Evolutionary conservation across 2,329 filamentous ascomycete genomes (phyloP).

Genomic region (Davidsoniella eucalypti): DNA sequence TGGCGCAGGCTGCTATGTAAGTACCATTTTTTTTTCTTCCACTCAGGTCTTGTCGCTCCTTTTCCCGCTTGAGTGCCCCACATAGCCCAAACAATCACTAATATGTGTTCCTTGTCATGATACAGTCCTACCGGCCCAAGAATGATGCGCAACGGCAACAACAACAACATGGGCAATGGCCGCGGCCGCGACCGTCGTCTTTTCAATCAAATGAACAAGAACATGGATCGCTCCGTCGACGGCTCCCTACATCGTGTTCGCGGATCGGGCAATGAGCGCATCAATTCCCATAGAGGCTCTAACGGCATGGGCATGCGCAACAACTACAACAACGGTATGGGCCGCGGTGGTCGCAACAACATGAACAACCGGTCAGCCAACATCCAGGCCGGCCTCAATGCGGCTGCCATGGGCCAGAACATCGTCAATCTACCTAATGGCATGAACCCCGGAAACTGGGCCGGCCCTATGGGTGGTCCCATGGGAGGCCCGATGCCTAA

Average conservation of each 20-base stretch:
- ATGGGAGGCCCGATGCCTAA: slow-evolving; percentile 18
- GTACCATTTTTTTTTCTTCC: slow-evolving; percentile 18
- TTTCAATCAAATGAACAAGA: slow-evolving; percentile 62
- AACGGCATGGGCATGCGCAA: slow-evolving; percentile 17
- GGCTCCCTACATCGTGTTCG: slow-evolving; percentile 67
- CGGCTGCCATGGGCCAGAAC: slow-evolving; percentile 21
- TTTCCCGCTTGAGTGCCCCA: too few relatives aligned
- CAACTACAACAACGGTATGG: slow-evolving; percentile 7
- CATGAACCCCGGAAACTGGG: slow-evolving; percentile 26
- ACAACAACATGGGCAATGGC: slow-evolving; percentile 23
- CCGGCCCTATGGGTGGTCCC: background rate
- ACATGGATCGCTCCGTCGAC: slow-evolving; percentile 63
- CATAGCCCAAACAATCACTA: background rate
- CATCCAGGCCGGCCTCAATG: slow-evolving; percentile 31
- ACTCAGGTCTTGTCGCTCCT: background rate
- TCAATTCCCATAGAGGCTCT: slow-evolving; percentile 48
- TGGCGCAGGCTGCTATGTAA: slow-evolving; percentile 40
- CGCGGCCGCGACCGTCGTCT: slow-evolving; percentile 61
- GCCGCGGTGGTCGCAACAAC: slow-evolving; percentile 17
- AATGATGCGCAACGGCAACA: slow-evolving; percentile 67
- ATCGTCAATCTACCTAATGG: slow-evolving; percentile 24
- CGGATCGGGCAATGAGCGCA: slow-evolving; percentile 55
- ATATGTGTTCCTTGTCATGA: slow-evolving; percentile 5
- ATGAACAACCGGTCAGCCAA: slow-evolving; percentile 34
- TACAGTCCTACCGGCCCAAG: slow-evolving; percentile 81